Evolutionary conservation across 2,329 filamentous ascomycete species (phyloP).

Genomic region (Aspergillus vadensis): DNA sequence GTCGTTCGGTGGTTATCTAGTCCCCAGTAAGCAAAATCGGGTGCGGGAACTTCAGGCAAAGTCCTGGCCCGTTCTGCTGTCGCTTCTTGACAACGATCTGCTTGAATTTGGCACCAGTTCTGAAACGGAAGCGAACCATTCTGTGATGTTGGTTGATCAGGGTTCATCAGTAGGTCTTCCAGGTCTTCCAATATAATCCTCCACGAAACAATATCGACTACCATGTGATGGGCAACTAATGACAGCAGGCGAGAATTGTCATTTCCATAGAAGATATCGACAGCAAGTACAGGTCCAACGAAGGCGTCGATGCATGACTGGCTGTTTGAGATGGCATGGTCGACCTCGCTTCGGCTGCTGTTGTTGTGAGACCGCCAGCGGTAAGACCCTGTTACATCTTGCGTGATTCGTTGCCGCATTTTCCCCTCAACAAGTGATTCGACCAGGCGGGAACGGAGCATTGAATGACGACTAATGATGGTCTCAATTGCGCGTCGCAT

Average conservation of each 20-base stretch:
- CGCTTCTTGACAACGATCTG: slow-evolving; percentile 24
- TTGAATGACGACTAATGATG: slow-evolving; percentile 39
- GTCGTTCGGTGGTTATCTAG: slow-evolving; percentile 31
- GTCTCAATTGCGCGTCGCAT: slow-evolving; percentile 34
- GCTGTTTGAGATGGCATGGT: slow-evolving; percentile 30
- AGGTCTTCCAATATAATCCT: slow-evolving; percentile 43
- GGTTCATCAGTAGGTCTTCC: slow-evolving; percentile 39
- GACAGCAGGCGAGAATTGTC: slow-evolving; percentile 34
- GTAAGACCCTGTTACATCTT: slow-evolving; percentile 33
- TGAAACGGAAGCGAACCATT: slow-evolving; percentile 39
- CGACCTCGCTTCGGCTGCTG: slow-evolving; percentile 22
- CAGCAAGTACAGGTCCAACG: slow-evolving; percentile 43
- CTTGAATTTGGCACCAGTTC: slow-evolving; percentile 40
- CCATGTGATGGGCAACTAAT: slow-evolving; percentile 41
- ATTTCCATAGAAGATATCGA: slow-evolving; percentile 45
- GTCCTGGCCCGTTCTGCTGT: slow-evolving; percentile 17
- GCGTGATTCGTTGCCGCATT: slow-evolving; percentile 34
- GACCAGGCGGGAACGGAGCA: slow-evolving; percentile 40
- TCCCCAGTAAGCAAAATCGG: slow-evolving; percentile 41
- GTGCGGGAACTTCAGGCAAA: slow-evolving; percentile 27
- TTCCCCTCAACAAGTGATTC: slow-evolving; percentile 19
- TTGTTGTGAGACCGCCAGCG: slow-evolving; percentile 27
- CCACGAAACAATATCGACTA: slow-evolving; percentile 46
- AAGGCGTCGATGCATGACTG: slow-evolving; percentile 39
- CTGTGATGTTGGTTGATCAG: slow-evolving; percentile 22